These are phyloP conservation scores for Phytophthora quininea DNA, from an alignment of 352 stramenopile genomes.

Conservation along the genomic window DNA sequence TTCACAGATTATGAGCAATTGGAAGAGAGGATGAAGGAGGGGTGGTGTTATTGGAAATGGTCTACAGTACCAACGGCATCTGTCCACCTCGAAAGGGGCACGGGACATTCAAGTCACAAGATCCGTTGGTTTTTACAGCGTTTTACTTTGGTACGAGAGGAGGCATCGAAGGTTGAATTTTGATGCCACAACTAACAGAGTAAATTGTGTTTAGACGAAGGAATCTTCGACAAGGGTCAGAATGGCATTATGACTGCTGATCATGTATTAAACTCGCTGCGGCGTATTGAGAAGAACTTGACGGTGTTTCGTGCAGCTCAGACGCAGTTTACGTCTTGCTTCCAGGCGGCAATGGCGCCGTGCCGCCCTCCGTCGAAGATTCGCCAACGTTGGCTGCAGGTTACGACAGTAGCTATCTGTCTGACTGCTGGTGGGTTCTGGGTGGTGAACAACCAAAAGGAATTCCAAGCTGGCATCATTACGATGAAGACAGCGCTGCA, in stretches of 20 bases:
- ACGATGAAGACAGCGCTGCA: constrained; percentile 49
- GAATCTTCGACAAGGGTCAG: constrained; percentile 28
- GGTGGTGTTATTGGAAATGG: constrained; percentile 54
- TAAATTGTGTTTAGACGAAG: constrained; percentile 15
- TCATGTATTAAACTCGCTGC: constrained; percentile 54
- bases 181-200: background rate
- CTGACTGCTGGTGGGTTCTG: constrained; percentile 62
- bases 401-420: constrained; percentile 59
- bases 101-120: constrained; percentile 56
- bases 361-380: constrained; percentile 75
- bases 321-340: constrained; percentile 57
- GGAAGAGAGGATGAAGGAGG: constrained; percentile 44
- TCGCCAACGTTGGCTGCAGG: constrained; percentile 74
- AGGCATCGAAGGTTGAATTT: background rate
- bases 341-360: constrained; percentile 57
- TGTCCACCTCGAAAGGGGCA: constrained; percentile 57
- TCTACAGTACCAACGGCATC: constrained; percentile 70
- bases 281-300: constrained; percentile 55
- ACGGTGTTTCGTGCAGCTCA: constrained; percentile 48
- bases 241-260: constrained; percentile 18
- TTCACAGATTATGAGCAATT: constrained; percentile 47
- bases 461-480: constrained; percentile 56
- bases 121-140: constrained; percentile 46
- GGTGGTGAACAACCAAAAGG: constrained; percentile 69
- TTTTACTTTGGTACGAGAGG: constrained; percentile 55